Conservation (phyloP, 2,329 filamentous ascomycete species). For the Fonsecaea pugnacius region DNA sequence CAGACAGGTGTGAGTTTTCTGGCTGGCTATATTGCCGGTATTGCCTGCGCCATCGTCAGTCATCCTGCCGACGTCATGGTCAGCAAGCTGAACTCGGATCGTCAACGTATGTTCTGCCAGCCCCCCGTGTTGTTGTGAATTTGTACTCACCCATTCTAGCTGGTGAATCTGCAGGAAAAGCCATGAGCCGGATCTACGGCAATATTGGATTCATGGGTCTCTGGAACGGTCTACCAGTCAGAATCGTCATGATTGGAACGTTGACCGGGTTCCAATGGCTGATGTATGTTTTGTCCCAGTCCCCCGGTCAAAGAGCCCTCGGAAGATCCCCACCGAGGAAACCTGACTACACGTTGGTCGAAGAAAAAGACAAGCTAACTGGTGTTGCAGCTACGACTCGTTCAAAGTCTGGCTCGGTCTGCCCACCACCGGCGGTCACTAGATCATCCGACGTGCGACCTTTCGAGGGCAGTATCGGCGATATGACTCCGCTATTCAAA, state of each 20-base stretch:
- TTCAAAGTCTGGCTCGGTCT: conserved; percentile 88
- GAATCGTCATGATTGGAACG: conserved; percentile 87
- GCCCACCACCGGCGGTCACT: conserved; percentile 75
- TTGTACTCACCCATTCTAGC: conserved; percentile 48
- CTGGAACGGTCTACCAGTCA: conserved; percentile 85
- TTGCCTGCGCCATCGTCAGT: conserved; percentile 81
- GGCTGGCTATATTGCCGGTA: conserved; percentile 83
- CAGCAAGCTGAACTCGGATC: conserved; percentile 83
- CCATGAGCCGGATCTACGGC: conserved; percentile 78
- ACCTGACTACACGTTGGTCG: no score
- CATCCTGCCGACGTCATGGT: conserved; percentile 89
- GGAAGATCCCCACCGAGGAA: no score
- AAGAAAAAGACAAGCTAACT: conserved; percentile 12
- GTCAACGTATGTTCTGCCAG: conserved; percentile 43
- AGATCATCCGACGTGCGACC: conserved; percentile 31
- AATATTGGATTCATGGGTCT: conserved; percentile 86
- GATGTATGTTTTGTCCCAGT: conserved; percentile 25
- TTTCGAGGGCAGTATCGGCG: not conserved
- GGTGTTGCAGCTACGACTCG: conserved; percentile 66
- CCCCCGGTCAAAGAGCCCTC: no score
- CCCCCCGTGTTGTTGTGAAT: not conserved
- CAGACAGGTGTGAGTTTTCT: conserved; percentile 86
- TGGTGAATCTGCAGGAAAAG: conserved; percentile 77
- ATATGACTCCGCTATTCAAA: not conserved
- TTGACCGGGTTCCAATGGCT: conserved; percentile 45